These are phyloP conservation scores for Atkinsonella hypoxylon DNA, from an alignment of 2,329 filamentous ascomycete genomes.

Conservation along the genomic window DNA sequence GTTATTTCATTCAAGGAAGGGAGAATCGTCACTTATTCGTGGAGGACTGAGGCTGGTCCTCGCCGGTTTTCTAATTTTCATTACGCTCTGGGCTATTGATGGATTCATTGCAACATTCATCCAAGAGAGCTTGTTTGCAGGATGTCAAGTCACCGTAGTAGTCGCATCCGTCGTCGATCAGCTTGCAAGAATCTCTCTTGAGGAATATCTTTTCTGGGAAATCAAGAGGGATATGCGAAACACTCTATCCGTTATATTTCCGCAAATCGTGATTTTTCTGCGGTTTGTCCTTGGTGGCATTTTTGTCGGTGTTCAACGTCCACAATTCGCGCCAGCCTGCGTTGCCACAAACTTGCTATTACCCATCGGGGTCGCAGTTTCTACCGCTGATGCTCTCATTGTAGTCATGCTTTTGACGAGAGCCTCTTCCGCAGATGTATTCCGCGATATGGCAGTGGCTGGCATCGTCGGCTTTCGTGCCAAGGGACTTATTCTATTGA, in stretches of 20 bases:
- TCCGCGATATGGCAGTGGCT: slow-evolving; percentile 20
- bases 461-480: slow-evolving; percentile 17
- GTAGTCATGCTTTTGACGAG: slow-evolving; percentile 29
- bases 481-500: slow-evolving; percentile 29
- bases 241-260: slow-evolving; percentile 25
- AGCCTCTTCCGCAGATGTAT: slow-evolving; percentile 25
- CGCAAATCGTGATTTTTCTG: slow-evolving; percentile 33
- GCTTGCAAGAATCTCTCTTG: slow-evolving; percentile 37
- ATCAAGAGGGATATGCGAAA: slow-evolving; percentile 28
- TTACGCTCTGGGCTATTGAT: slow-evolving; percentile 41
- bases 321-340: slow-evolving; percentile 40
- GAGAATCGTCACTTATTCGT: slow-evolving; percentile 37
- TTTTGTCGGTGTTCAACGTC: slow-evolving; percentile 41
- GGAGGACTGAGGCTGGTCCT: slow-evolving; percentile 54
- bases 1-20: slow-evolving; percentile 33
- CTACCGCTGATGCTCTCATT: slow-evolving; percentile 34
- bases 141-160: slow-evolving; percentile 40
- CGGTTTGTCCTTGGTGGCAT: slow-evolving; percentile 41
- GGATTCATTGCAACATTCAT: slow-evolving; percentile 39
- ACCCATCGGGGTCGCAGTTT: slow-evolving; percentile 31
- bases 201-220: slow-evolving; percentile 43
- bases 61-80: slow-evolving; percentile 38
- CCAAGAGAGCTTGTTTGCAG: slow-evolving; percentile 26
- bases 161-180: slow-evolving; percentile 46
- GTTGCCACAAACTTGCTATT: slow-evolving; percentile 33